phyloP scores from a whole-genome alignment of 176 grass and related monocot species.

The Microstegium vimineum region DNA sequence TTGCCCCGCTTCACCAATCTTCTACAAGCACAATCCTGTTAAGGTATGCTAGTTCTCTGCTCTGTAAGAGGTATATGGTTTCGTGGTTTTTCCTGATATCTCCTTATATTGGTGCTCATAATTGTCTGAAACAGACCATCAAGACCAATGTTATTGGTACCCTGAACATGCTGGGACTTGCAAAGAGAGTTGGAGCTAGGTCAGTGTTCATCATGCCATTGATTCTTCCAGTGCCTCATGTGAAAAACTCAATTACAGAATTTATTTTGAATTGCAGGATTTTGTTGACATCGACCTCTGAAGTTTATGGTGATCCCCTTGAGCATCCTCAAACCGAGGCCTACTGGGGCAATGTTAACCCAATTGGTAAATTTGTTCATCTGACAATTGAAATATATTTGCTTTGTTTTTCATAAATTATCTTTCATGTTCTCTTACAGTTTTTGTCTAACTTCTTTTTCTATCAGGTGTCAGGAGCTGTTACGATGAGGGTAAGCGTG shows the following conservation, averaged over 20 bases:
- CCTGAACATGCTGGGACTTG: constrained; percentile 99
- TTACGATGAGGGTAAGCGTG: constrained; percentile 99
- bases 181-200: constrained; percentile 98
- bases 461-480: constrained; percentile 93
- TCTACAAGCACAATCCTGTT: constrained; percentile 99
- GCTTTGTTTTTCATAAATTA: constrained; percentile 8
- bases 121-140: constrained; percentile 64
- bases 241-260: constrained; percentile 1
- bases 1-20: constrained; percentile 99
- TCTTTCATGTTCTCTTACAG: neutral
- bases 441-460: constrained; percentile 21
- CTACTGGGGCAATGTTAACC: constrained; percentile 99
- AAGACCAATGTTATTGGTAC: constrained; percentile 99
- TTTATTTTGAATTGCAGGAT: constrained; percentile 55
- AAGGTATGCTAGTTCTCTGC: constrained; percentile 55
- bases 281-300: constrained; percentile 96
- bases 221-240: constrained; percentile 6
- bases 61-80: neutral
- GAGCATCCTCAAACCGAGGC: constrained; percentile 97
- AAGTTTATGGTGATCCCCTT: constrained; percentile 95
- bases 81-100: constrained; percentile 6
- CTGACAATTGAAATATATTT: constrained; percentile 15
- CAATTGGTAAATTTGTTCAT: constrained; percentile 67
- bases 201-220: constrained; percentile 21
- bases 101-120: neutral